Base-by-base conservation (phyloP, 108 stramenopile species). In the Skeletonema tropicum region DNA sequence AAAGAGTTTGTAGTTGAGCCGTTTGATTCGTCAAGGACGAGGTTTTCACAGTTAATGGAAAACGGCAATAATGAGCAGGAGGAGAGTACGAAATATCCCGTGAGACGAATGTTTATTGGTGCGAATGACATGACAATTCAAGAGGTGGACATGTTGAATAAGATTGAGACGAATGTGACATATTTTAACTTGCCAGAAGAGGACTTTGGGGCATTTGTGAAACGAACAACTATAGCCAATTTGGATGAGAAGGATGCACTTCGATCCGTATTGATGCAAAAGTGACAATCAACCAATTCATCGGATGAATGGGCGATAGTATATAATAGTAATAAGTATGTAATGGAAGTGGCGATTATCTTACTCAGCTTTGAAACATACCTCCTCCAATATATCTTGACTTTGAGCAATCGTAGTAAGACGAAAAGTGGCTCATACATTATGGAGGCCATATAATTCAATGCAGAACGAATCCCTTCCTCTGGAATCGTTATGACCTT, bases 121-220 rank as follows among this genome's bases (percentile, higher is more conserved):
- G 69, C 80, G 33, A 96, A 94, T 75, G 89, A 94, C 68, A 39
- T 93, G 49, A 89, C 87, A 69, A 71, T 94, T 30, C 85, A 75
- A 36, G 90, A 90, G 65, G 61, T 88, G 3, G 90, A 90, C 73
- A 39, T 19, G 17, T 38, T 49, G 5, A 60, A 87, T 42, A 61
- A 72, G 15, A 39, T 96, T 60, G 85, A 92, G 77, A 92, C 92
- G 10, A 87, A 88, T 63, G 88, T 92, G 7, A 89, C 88, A 17
- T 94, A 90, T 74, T 94, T 92, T 71, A 75, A 75, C 23, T 55
- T 94, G 23, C 91, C 92, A 3, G 89, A 93, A 68, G 90, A 94
- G 75, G 87, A 90, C 64, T 96, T 96, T 79, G 86, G 89, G 26
- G 82, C 90, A 0, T 85, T 95, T 35, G 90, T 95, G 5, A 77